Percentiles rank a stretch among this genome's conserved stretches.
Evolutionary conservation across 129 eudicot genomes (phyloP).

Genomic region (Escallonia herrerae): DNA sequence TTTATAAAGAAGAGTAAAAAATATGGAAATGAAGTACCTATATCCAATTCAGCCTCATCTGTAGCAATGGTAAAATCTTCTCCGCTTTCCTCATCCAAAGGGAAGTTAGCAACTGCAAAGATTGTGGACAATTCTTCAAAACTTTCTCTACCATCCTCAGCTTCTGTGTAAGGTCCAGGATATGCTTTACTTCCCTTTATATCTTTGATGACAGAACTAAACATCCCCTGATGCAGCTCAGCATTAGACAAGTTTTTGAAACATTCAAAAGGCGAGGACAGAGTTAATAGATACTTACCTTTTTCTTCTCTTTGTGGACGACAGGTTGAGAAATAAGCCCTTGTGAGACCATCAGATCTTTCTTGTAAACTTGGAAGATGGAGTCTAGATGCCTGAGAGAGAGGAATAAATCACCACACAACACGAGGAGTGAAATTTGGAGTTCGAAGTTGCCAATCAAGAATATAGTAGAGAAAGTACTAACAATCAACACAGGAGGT

Average conservation of each 20-base stretch:
- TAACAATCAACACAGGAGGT: not conserved
- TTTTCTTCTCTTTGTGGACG: constrained; percentile 78
- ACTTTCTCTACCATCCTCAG: constrained; percentile 37
- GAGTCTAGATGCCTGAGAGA: constrained; percentile 56
- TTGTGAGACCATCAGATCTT: constrained; percentile 41
- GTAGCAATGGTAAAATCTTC: constrained; percentile 28
- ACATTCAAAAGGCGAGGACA: not conserved
- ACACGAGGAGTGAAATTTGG: not conserved
- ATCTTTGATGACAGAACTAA: constrained; percentile 59
- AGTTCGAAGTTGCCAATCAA: not conserved
- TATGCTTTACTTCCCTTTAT: constrained; percentile 51
- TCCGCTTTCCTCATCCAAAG: constrained; percentile 34
- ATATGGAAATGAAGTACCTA: constrained; percentile 42
- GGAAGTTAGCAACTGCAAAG: constrained; percentile 65
- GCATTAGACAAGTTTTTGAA: not conserved
- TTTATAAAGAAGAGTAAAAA: too few relatives aligned
- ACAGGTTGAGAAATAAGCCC: constrained; percentile 29
- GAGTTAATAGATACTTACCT: constrained; percentile 35
- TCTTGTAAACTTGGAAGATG: constrained; percentile 48
- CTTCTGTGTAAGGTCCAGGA: constrained; percentile 40
- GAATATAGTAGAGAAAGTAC: not conserved
- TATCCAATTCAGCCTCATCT: constrained; percentile 61
- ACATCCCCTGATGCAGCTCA: constrained; percentile 57
- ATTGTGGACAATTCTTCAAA: constrained; percentile 48
- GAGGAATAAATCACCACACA: constrained; percentile 11